Conservation (phyloP, 805 yeast species). For the Metschnikowia sp. region DNA sequence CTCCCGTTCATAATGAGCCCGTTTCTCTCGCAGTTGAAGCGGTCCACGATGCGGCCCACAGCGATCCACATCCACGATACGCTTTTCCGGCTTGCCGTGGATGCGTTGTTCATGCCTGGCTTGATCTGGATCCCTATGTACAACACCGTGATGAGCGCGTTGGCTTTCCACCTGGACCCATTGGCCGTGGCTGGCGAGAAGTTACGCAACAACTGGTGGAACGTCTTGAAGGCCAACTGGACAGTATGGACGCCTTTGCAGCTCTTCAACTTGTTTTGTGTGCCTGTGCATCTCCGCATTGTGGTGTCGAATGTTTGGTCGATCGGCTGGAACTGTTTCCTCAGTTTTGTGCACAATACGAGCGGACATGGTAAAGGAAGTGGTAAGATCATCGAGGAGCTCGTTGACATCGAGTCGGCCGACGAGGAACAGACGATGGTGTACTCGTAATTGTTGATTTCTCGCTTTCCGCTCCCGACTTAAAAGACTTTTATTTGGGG, state of each 20-base stretch:
- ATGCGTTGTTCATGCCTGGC: slow-evolving; percentile 36
- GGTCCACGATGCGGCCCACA: slow-evolving; percentile 11
- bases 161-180: slow-evolving; percentile 36
- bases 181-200: slow-evolving; percentile 30
- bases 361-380: slow-evolving; percentile 38
- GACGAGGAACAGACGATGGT: slow-evolving; percentile 34
- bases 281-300: slow-evolving; percentile 39
- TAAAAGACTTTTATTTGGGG: no score
- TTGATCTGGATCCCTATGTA: slow-evolving; percentile 43
- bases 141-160: slow-evolving; percentile 35
- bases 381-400: slow-evolving; percentile 34
- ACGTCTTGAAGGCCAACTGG: slow-evolving; percentile 39
- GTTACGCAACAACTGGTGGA: slow-evolving; percentile 39
- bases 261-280: slow-evolving; percentile 32
- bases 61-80: slow-evolving; percentile 21
- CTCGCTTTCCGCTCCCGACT: no score
- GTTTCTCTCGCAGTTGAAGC: slow-evolving; percentile 20
- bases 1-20: slow-evolving; percentile 37
- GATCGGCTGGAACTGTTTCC: slow-evolving; percentile 41
- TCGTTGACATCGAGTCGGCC: slow-evolving; percentile 39
- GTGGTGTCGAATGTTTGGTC: slow-evolving; percentile 39
- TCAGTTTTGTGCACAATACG: slow-evolving; percentile 48
- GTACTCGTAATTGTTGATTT: slow-evolving; percentile 14
- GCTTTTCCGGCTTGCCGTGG: slow-evolving; percentile 27
- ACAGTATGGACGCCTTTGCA: slow-evolving; percentile 42